phyloP scores from a whole-genome alignment of 495 filamentous ascomycete species.

The Xylaria castorea region DNA sequence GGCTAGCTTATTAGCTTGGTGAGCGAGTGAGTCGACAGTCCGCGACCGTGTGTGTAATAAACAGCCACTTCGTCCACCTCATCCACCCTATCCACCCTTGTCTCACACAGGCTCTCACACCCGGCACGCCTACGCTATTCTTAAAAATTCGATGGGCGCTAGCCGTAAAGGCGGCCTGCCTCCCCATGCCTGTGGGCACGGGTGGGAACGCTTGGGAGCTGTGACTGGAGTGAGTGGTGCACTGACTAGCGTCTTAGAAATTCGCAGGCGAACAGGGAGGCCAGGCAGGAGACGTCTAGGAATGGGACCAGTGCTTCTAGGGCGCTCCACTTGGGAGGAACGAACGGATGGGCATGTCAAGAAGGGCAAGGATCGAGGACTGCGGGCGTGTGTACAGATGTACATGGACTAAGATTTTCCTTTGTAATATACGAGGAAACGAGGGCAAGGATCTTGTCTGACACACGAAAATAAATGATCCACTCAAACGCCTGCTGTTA shows the following conservation, averaged over 20 bases:
- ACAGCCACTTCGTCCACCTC: constrained; percentile 34
- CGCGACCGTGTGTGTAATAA: constrained; percentile 37
- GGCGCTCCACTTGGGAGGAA: constrained; percentile 37
- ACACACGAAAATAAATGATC: constrained; percentile 50
- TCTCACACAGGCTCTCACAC: constrained; percentile 38
- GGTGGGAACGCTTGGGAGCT: constrained; percentile 22
- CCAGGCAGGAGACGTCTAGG: constrained; percentile 34
- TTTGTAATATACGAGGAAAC: constrained; percentile 40
- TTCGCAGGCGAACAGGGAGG: constrained; percentile 26
- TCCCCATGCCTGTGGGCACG: constrained; percentile 22
- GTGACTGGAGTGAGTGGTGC: constrained; percentile 18
- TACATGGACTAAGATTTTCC: constrained; percentile 41
- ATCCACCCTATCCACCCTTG: constrained; percentile 34
- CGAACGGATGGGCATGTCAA: constrained; percentile 31
- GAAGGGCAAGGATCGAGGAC: constrained; percentile 31
- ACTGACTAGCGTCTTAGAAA: constrained; percentile 20
- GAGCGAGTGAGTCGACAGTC: constrained; percentile 34
- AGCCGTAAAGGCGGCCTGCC: constrained; percentile 44
- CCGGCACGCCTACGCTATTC: constrained; percentile 42
- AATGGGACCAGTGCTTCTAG: constrained; percentile 42
- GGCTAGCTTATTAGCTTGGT: constrained; percentile 16
- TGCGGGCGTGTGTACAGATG: constrained; percentile 32
- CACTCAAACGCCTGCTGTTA: constrained; percentile 34
- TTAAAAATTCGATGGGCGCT: constrained; percentile 44
- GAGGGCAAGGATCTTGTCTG: constrained; percentile 46